Evolutionary conservation across 495 filamentous ascomycete genomes (phyloP).

Genomic region (Trichoderma gamsii): DNA sequence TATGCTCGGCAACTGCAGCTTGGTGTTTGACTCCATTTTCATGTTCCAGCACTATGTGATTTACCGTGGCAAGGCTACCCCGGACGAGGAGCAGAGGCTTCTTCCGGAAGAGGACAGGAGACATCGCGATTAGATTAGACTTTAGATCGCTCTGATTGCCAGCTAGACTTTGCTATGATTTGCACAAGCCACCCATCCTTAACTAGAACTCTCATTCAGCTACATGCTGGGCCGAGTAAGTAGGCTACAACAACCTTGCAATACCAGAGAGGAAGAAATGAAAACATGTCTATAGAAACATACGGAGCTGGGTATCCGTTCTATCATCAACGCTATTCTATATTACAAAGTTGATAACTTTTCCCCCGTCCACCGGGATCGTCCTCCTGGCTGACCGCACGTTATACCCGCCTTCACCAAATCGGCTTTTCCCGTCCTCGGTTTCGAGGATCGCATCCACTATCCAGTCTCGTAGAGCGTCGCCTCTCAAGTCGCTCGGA

Average conservation of each 20-base stretch:
- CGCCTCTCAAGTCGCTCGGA: slow-evolving; percentile 25
- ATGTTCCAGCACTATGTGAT: slow-evolving; percentile 81
- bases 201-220: not conserved
- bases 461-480: slow-evolving; percentile 49
- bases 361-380: slow-evolving; percentile 47
- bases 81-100: slow-evolving; percentile 5
- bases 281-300: not conserved
- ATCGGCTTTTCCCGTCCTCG: slow-evolving; percentile 45
- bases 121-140: not conserved
- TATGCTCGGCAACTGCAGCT: slow-evolving; percentile 70
- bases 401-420: slow-evolving; percentile 30
- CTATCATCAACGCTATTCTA: slow-evolving; percentile 18
- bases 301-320: slow-evolving; percentile 5
- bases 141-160: not conserved
- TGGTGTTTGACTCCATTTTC: slow-evolving; percentile 83
- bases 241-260: not conserved
- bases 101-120: slow-evolving; percentile 5
- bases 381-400: slow-evolving; percentile 41
- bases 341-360: slow-evolving; percentile 54
- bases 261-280: not conserved
- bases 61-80: slow-evolving; percentile 40
- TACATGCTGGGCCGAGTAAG: too few relatives aligned
- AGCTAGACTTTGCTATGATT: not conserved
- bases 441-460: slow-evolving; percentile 40
- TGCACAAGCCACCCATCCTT: not conserved